Evolutionary conservation across 2,329 filamentous ascomycete species (phyloP).

Genomic region (Juglanconis juglandina): DNA sequence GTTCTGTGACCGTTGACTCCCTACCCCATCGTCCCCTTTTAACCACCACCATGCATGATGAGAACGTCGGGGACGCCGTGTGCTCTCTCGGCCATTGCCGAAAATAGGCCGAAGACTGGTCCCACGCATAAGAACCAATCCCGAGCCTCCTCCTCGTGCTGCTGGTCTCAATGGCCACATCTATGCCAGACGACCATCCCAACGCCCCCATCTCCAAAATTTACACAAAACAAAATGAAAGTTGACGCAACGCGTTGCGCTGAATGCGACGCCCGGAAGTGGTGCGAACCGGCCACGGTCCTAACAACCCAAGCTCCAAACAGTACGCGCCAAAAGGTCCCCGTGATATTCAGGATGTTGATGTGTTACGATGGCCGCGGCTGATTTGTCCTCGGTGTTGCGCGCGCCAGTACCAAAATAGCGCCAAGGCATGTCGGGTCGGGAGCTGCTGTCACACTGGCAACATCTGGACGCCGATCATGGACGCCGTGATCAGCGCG

Average conservation of each 20-base stretch:
- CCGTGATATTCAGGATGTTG: background rate
- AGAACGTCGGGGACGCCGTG: constrained; percentile 1
- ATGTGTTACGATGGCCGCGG: background rate
- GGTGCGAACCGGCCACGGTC: background rate
- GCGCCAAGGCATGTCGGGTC: too few species aligned
- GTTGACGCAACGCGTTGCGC: background rate
- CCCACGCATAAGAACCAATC: background rate
- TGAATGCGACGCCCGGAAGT: background rate
- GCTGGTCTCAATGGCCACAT: background rate
- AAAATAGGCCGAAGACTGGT: too few species aligned
- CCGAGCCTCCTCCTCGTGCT: background rate
- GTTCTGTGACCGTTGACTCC: background rate
- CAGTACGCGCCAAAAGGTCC: background rate
- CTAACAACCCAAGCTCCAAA: background rate
- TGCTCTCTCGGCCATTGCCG: background rate
- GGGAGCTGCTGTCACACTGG: too few species aligned
- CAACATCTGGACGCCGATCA: too few species aligned
- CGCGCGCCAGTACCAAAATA: background rate
- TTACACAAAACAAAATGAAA: constrained; percentile 7
- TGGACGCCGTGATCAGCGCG: too few species aligned
- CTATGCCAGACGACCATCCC: constrained; percentile 12
- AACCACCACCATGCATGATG: constrained; percentile 11
- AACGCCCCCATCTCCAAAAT: constrained; percentile 12
- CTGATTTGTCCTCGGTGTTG: background rate
- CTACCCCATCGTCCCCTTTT: background rate